Percentiles rank a stretch among this genome's conserved stretches.
Conservation (phyloP, 192 early-diverging fungal species). For the Backusella australiensis region DNA sequence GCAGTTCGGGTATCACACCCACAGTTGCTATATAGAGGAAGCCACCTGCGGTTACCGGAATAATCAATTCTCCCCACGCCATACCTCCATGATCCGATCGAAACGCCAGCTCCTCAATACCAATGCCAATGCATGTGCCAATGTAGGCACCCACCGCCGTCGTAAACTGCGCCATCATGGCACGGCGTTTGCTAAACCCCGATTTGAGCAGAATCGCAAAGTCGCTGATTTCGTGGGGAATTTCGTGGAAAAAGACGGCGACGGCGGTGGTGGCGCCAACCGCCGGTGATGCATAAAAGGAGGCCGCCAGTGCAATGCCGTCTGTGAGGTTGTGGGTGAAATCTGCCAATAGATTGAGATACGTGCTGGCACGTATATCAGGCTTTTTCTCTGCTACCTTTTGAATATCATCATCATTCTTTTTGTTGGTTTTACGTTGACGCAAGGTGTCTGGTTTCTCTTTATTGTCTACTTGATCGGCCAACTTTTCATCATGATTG, state of each 20-base stretch:
- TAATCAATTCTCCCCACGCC: conserved; percentile 68
- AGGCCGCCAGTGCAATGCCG: conserved; percentile 79
- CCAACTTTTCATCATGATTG: conserved; percentile 41
- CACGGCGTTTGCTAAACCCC: conserved; percentile 69
- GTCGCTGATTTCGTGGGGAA: conserved; percentile 86
- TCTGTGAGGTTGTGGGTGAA: conserved; percentile 85
- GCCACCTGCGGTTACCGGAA: conserved; percentile 84
- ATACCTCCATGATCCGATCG: conserved; percentile 35
- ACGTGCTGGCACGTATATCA: conserved; percentile 47
- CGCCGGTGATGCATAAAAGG: conserved; percentile 77
- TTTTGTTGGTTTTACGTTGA: conserved; percentile 29
- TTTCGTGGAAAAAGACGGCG: conserved; percentile 86
- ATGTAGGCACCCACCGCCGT: conserved; percentile 79
- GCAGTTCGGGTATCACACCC: conserved; percentile 77
- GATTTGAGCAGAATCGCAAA: conserved; percentile 83
- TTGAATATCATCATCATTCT: background rate
- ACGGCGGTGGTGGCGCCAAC: conserved; percentile 80
- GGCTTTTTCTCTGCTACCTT: conserved; percentile 31
- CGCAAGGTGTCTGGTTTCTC: background rate
- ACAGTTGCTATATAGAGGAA: conserved; percentile 88
- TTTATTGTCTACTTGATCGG: conserved; percentile 3
- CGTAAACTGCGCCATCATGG: conserved; percentile 74
- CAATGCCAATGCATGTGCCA: conserved; percentile 73
- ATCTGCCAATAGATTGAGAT: conserved; percentile 77
- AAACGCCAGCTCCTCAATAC: conserved; percentile 63